Conservation (phyloP, 1,139 yeast genomes). For the Diutina neorugosa region DNA sequence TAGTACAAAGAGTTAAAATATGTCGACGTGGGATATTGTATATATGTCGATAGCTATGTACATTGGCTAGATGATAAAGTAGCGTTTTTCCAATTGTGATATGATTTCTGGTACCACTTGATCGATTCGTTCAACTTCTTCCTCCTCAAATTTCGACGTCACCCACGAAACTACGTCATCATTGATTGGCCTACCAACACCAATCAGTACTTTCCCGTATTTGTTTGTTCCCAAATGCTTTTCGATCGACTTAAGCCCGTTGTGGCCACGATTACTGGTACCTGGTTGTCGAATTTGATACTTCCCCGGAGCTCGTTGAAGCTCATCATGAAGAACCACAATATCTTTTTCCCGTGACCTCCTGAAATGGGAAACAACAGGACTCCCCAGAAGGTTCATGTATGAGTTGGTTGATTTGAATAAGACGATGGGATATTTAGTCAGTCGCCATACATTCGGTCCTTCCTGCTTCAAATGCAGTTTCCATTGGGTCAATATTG, state of each 20-base stretch:
- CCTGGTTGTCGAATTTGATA: conserved; percentile 44
- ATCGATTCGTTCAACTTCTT: conserved; percentile 23
- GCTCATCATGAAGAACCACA: conserved; percentile 65
- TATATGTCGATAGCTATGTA: neutral
- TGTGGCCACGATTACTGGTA: conserved; percentile 65
- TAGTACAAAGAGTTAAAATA: too few relatives aligned
- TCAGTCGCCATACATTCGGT: neutral
- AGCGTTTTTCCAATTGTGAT: neutral
- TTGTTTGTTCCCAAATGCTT: conserved; percentile 23
- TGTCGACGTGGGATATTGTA: neutral
- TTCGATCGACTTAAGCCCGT: conserved; percentile 56
- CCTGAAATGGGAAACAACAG: conserved; percentile 20
- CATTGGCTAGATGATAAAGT: neutral
- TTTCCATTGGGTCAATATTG: conserved; percentile 9
- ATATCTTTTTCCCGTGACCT: conserved; percentile 18
- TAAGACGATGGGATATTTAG: conserved; percentile 12
- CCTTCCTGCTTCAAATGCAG: neutral
- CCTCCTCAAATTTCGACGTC: conserved; percentile 29
- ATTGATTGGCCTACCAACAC: conserved; percentile 54
- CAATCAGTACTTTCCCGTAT: conserved; percentile 50
- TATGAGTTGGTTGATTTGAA: conserved; percentile 38
- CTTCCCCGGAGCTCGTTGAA: conserved; percentile 53
- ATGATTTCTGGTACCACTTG: conserved; percentile 13
- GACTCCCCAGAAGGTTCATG: conserved; percentile 62
- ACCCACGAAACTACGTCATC: conserved; percentile 51